phyloP scores from a whole-genome alignment of 495 filamentous ascomycete species.

The Friedmanniomyces simplex region DNA sequence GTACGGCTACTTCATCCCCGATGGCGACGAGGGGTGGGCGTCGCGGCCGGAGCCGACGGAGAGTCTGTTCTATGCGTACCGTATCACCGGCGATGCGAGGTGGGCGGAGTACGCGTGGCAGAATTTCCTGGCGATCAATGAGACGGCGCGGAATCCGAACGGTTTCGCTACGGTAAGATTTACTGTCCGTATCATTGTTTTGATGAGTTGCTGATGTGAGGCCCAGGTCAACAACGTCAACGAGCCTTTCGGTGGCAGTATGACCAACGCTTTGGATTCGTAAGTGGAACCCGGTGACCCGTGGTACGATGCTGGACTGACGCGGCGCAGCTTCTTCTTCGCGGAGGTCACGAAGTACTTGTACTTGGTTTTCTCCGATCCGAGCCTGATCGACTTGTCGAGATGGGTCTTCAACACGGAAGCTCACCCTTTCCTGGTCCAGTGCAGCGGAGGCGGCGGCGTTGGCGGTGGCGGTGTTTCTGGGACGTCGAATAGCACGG shows the following conservation, averaged over 20 bases:
- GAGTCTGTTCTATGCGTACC: slow-evolving; percentile 18
- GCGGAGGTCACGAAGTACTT: slow-evolving; percentile 60
- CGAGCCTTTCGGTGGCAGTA: slow-evolving; percentile 10
- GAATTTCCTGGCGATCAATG: slow-evolving; percentile 17
- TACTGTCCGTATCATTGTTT: background rate
- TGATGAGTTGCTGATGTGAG: background rate
- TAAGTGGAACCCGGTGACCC: background rate
- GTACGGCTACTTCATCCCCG: slow-evolving; percentile 15
- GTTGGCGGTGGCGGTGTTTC: slow-evolving; percentile 4
- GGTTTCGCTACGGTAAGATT: slow-evolving; percentile 7
- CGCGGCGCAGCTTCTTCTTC: slow-evolving; percentile 45
- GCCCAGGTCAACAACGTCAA: slow-evolving; percentile 13
- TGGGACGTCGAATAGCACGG: background rate
- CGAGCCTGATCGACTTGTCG: slow-evolving; percentile 25
- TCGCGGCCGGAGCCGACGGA: slow-evolving; percentile 14
- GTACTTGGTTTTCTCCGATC: slow-evolving; percentile 29
- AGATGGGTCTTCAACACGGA: slow-evolving; percentile 32
- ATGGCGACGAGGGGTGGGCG: slow-evolving; percentile 12
- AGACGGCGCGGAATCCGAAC: slow-evolving; percentile 10
- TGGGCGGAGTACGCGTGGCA: slow-evolving; percentile 18
- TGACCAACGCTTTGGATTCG: slow-evolving; percentile 13
- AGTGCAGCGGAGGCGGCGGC: slow-evolving; percentile 8
- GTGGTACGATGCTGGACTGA: background rate
- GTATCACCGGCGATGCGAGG: slow-evolving; percentile 16
- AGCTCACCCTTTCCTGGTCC: slow-evolving; percentile 26